Base-by-base conservation (phyloP, 139 green algal species). In the Trebouxia sp. region DNA sequence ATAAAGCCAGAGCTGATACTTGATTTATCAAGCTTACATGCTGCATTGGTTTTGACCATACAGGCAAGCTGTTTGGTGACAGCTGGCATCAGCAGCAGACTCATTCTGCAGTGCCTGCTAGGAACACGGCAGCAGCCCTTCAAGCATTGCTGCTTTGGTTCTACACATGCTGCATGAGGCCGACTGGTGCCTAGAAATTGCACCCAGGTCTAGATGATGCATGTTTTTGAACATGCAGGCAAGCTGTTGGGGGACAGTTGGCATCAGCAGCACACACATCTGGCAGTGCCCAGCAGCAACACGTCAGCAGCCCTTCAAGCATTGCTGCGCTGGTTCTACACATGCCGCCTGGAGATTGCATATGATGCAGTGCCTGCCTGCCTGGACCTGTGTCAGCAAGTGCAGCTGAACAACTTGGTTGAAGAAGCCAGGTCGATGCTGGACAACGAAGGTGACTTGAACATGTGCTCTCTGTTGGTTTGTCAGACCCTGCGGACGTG, bases 261-360 rank as follows among this genome's bases (percentile, higher is more conserved):
- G 62, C 24, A 72, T 32, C 32, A 72, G 9, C 32, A 42, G 12
- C 15, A 42, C 12, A 72, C 62, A 14, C 32, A 72, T 12, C 37
- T 28, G 32, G n/a, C n/a, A 35, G 62, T 17, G 2, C 1, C 62
- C 9, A 45, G 62, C 17, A 67, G 56, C n/a, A 67, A 10, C 48
- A 37, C 24, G 5, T 22, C 38, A 10, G 35, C 37, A 38, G 51
- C 37, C 9, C 20, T 70, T 11, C 53, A 70, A 9, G 55, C 26
- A 6, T 24, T 80, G 53, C 75, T 80, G 75, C 38, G 50, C 24
- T 80, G 75, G 75, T 70, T 70, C 50, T 80, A 80, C 51, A 80
- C 50, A 35, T 51, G 51, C 37, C 51, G 51, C 22, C 51, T 80
- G 51, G 35, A 70, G 17, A 22, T 80, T 35, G 35, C 75, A 24